A percentile compares a stretch with the other conserved stretches of the same genome.
Evolutionary conservation across 495 filamentous ascomycete species (phyloP).

Genomic region (Margaritispora aquatica): DNA sequence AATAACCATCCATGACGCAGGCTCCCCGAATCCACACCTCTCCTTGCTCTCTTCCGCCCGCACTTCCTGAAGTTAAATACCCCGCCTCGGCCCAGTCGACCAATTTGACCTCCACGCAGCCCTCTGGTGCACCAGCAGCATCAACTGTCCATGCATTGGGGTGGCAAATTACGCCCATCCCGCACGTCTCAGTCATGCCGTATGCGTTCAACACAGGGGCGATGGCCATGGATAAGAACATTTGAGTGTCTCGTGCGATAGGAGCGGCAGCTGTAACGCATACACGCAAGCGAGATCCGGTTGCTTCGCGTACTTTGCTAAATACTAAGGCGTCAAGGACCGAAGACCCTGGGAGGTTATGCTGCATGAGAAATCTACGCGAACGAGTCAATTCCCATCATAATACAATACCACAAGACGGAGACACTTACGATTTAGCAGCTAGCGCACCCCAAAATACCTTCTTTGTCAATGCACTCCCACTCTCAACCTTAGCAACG

Average conservation of each 20-base stretch:
- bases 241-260: conserved; percentile 75
- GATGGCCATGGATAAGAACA: conserved; percentile 80
- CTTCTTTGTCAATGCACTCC: conserved; percentile 60
- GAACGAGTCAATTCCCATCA: no score
- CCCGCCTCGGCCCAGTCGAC: conserved; percentile 92
- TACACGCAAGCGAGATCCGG: conserved; percentile 70
- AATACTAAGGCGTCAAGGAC: conserved; percentile 72
- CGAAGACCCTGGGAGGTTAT: conserved; percentile 64
- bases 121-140: conserved; percentile 70
- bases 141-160: conserved; percentile 79
- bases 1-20: conserved; percentile 66
- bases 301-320: conserved; percentile 84
- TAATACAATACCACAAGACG: no score
- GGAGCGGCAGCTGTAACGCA: conserved; percentile 82
- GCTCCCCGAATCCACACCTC: conserved; percentile 88
- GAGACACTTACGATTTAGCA: conserved; percentile 56
- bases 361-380: conserved; percentile 50
- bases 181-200: conserved; percentile 88
- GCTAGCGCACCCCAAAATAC: conserved; percentile 87
- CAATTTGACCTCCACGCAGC: conserved; percentile 81
- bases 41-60: conserved; percentile 66
- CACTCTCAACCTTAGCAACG: conserved; percentile 69
- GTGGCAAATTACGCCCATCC: conserved; percentile 87
- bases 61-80: conserved; percentile 76
- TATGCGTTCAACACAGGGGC: conserved; percentile 88